phyloP scores from a whole-genome alignment of 129 eudicot genomes.

The Saussurea involucrata region DNA sequence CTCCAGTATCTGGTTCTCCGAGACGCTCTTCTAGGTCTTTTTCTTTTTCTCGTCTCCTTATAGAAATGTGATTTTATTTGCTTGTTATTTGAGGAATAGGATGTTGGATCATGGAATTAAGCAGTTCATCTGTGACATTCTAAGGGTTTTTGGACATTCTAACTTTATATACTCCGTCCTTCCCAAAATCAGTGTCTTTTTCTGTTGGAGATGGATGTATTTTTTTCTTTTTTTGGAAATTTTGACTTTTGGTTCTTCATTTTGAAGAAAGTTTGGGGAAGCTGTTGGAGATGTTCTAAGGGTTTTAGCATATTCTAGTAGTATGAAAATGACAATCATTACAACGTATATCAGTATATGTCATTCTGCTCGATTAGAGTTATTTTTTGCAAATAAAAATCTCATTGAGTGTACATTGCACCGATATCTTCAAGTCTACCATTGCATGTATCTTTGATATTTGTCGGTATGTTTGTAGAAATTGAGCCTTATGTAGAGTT shows the following conservation, averaged over 20 bases:
- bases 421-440: background rate
- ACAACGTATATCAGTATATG: background rate
- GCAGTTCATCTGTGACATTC: background rate
- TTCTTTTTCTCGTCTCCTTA: background rate
- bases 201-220: too few relatives aligned
- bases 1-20: conserved; percentile 23
- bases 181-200: too few relatives aligned
- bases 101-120: background rate
- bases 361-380: conserved; percentile 7
- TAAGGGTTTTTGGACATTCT: background rate
- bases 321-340: background rate
- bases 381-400: background rate
- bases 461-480: background rate
- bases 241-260: too few relatives aligned
- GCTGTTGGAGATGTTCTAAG: too few relatives aligned
- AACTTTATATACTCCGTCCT: too few relatives aligned
- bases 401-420: background rate
- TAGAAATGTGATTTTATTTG: background rate
- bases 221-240: too few relatives aligned
- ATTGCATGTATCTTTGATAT: background rate
- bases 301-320: background rate
- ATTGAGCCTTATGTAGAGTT: background rate
- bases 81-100: background rate
- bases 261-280: too few relatives aligned
- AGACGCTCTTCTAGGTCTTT: conserved; percentile 62